Evolutionary conservation across 768 basidiomycete species (phyloP).

Genomic region (Phlegmacium glaucopus): DNA sequence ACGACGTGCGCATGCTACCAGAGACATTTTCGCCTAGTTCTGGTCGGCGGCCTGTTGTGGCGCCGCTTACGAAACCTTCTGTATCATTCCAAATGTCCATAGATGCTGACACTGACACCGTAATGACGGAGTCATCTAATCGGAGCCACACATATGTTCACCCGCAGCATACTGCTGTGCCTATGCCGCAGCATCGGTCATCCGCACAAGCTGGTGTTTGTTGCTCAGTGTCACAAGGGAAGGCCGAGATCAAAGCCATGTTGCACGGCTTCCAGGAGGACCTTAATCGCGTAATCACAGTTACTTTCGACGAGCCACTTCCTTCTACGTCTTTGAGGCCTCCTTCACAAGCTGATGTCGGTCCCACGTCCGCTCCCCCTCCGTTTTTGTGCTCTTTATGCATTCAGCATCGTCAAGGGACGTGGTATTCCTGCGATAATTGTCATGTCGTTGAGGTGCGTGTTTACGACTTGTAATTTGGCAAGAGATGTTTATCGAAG

Average conservation of each 20-base stretch:
- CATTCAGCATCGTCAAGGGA: slow-evolving; percentile 23
- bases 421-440: slow-evolving; percentile 34
- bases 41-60: slow-evolving; percentile 20
- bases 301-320: slow-evolving; percentile 15
- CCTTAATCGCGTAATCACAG: slow-evolving; percentile 43
- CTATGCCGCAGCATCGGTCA: slow-evolving; percentile 15
- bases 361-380: slow-evolving; percentile 10
- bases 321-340: not conserved
- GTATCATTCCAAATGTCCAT: slow-evolving; percentile 24
- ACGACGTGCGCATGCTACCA: not conserved
- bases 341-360: not conserved
- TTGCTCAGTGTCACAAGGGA: slow-evolving; percentile 45
- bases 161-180: slow-evolving; percentile 4
- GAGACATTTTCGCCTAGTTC: too few relatives aligned
- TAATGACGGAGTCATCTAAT: not conserved
- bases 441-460: slow-evolving; percentile 37
- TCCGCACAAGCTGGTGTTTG: slow-evolving; percentile 24
- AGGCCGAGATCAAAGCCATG: slow-evolving; percentile 44
- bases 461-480: not conserved
- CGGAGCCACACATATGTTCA: not conserved
- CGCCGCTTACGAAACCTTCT: slow-evolving; percentile 25
- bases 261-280: slow-evolving; percentile 51
- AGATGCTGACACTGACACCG: slow-evolving; percentile 7
- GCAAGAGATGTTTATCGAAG: slow-evolving; percentile 1
- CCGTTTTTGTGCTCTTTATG: slow-evolving; percentile 32